These are phyloP conservation scores for Cryptococcus maquisensis DNA, from an alignment of 1,284 basidiomycete species.

Conservation along the genomic window DNA sequence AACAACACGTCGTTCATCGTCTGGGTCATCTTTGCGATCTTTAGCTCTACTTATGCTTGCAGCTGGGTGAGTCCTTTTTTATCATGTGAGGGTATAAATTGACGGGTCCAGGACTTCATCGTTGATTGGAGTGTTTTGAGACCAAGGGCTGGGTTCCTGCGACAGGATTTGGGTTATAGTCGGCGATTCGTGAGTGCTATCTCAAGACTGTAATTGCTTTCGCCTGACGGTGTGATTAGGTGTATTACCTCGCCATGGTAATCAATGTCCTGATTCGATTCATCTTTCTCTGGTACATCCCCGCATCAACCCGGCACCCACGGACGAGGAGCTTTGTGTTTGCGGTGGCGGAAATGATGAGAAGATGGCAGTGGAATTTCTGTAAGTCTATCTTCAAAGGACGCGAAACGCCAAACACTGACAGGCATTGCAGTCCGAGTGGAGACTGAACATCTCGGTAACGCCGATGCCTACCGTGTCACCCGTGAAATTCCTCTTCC, in stretches of 20 bases:
- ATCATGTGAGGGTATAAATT: background rate
- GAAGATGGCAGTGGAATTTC: slow-evolving; percentile 89
- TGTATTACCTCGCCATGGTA: slow-evolving; percentile 53
- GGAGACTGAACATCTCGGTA: slow-evolving; percentile 50
- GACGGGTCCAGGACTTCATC: slow-evolving; percentile 53
- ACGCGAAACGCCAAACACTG: background rate
- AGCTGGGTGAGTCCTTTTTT: slow-evolving; percentile 63
- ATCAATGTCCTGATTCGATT: slow-evolving; percentile 73
- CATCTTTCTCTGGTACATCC: slow-evolving; percentile 75
- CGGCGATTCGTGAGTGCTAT: slow-evolving; percentile 34
- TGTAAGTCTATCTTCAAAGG: slow-evolving; percentile 56
- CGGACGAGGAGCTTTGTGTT: slow-evolving; percentile 64
- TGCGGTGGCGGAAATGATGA: slow-evolving; percentile 69
- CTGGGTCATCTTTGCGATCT: slow-evolving; percentile 60
- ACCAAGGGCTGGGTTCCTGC: slow-evolving; percentile 63
- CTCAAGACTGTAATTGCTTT: slow-evolving; percentile 1
- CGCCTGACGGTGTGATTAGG: slow-evolving; percentile 18
- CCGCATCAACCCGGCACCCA: slow-evolving; percentile 53
- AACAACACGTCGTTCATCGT: slow-evolving; percentile 56
- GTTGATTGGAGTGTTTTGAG: slow-evolving; percentile 62
- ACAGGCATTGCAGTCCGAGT: slow-evolving; percentile 35
- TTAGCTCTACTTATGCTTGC: slow-evolving; percentile 67
- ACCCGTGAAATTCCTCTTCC: slow-evolving; percentile 44
- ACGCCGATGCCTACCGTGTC: slow-evolving; percentile 46
- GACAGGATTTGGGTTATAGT: slow-evolving; percentile 69